Evolutionary conservation across 345 rosid species (phyloP).

Genomic region (Hibiscus syriacus): DNA sequence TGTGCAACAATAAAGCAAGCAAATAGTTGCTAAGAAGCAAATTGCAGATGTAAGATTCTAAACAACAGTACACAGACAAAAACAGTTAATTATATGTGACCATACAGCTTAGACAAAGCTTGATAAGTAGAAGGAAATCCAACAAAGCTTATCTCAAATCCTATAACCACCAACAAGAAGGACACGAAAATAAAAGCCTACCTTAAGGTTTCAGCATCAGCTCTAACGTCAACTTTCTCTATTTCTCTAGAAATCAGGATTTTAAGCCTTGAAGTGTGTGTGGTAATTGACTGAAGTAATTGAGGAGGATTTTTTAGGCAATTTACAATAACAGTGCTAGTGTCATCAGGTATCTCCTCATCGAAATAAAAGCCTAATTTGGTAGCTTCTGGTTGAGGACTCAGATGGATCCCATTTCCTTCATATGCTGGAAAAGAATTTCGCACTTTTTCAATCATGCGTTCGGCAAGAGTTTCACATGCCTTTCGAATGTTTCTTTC

Average conservation of each 20-base stretch:
- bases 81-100: neutral
- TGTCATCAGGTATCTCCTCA: slow-evolving; percentile 71
- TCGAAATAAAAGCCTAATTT: slow-evolving; percentile 77
- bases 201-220: slow-evolving; percentile 88
- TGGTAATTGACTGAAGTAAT: slow-evolving; percentile 68
- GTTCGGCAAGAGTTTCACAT: slow-evolving; percentile 71
- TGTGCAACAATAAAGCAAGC: neutral
- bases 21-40: too few relatives aligned
- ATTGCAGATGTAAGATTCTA: neutral
- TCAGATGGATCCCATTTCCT: slow-evolving; percentile 74
- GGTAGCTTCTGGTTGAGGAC: slow-evolving; percentile 66
- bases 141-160: neutral
- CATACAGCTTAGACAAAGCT: neutral
- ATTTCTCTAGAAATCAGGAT: slow-evolving; percentile 66
- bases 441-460: slow-evolving; percentile 59
- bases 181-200: slow-evolving; percentile 13
- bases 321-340: slow-evolving; percentile 47
- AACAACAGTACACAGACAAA: neutral
- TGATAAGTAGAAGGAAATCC: slow-evolving; percentile 10
- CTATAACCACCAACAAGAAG: neutral
- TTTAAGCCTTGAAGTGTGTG: slow-evolving; percentile 57
- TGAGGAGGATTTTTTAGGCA: slow-evolving; percentile 74
- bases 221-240: slow-evolving; percentile 80
- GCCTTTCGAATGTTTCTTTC: slow-evolving; percentile 80
- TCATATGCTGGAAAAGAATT: slow-evolving; percentile 84